phyloP scores from a whole-genome alignment of 2,329 filamentous ascomycete genomes.

The Colletotrichum sp. region DNA sequence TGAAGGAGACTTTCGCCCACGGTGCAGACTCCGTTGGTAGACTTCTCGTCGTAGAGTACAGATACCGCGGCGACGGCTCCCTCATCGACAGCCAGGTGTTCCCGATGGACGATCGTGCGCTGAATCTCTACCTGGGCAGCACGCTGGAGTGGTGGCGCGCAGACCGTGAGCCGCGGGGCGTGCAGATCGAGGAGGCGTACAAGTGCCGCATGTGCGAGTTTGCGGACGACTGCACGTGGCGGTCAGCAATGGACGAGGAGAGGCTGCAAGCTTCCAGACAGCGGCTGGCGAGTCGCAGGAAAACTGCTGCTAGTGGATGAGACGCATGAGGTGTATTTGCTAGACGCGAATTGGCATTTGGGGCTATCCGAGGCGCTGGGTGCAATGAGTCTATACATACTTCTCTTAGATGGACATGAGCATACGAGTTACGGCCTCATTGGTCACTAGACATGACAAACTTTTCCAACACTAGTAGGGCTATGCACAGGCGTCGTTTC shows the following conservation, averaged over 20 bases:
- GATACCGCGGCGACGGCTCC: constrained; percentile 55
- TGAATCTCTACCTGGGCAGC: constrained; percentile 70
- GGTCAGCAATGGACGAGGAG: constrained; percentile 71
- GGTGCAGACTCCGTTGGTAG: constrained; percentile 52
- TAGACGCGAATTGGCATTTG: background rate
- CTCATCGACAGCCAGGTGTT: constrained; percentile 64
- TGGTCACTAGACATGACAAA: background rate
- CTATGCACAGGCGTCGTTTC: background rate
- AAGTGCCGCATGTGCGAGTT: constrained; percentile 91
- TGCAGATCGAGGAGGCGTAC: constrained; percentile 82
- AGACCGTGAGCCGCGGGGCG: constrained; percentile 72
- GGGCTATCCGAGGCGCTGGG: background rate
- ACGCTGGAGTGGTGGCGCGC: constrained; percentile 92
- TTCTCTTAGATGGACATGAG: background rate
- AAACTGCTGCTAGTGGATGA: background rate
- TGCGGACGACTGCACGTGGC: constrained; percentile 78
- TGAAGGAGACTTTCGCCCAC: constrained; percentile 57
- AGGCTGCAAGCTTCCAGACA: constrained; percentile 18
- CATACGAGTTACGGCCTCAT: background rate
- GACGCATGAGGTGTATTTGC: no score
- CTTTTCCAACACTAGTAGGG: background rate
- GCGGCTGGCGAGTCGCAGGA: background rate
- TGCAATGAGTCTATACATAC: background rate
- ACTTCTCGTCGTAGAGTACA: constrained; percentile 60
- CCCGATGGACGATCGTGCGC: constrained; percentile 65